These are phyloP conservation scores for Hymenoscyphus linearis DNA, from an alignment of 2,329 filamentous ascomycete species.

Conservation along the genomic window DNA sequence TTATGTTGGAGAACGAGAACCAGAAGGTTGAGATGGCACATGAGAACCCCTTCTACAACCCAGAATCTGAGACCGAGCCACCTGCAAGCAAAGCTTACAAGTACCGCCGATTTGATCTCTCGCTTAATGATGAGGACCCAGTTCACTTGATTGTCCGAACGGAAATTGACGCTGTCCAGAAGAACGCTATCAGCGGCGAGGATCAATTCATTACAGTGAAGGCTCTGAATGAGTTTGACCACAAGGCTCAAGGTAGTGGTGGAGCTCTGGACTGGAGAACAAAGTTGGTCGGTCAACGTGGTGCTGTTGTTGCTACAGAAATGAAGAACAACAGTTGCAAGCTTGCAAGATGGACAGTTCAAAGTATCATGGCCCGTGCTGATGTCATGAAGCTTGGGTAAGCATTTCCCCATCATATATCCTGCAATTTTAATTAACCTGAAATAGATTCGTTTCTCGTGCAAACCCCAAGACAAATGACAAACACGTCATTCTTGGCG, in stretches of 20 bases:
- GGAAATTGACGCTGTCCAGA: conserved; percentile 91
- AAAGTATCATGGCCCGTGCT: conserved; percentile 94
- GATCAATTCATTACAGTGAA: conserved; percentile 90
- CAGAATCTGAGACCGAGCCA: conserved; percentile 86
- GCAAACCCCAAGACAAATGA: conserved; percentile 87
- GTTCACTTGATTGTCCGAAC: conserved; percentile 90
- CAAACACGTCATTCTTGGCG: conserved; percentile 91
- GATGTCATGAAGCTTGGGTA: conserved; percentile 98
- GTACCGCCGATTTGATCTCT: conserved; percentile 95
- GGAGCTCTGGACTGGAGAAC: conserved; percentile 95
- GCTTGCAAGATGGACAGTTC: conserved; percentile 93
- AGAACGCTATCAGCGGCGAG: conserved; percentile 87
- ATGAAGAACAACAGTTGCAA: conserved; percentile 99
- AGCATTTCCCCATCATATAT: conserved; percentile 32
- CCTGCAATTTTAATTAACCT: conserved; percentile 21
- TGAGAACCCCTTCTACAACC: conserved; percentile 96
- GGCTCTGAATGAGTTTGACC: conserved; percentile 98
- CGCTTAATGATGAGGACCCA: conserved; percentile 83
- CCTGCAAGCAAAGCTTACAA: conserved; percentile 96
- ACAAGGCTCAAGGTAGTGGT: conserved; percentile 91
- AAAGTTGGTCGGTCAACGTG: conserved; percentile 89
- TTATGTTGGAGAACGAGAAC: conserved; percentile 74
- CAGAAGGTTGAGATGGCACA: conserved; percentile 79
- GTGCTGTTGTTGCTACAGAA: conserved; percentile 95
- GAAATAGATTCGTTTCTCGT: conserved; percentile 81